Conservation (phyloP, 768 basidiomycete genomes). For the Polyporus arcularius region DNA sequence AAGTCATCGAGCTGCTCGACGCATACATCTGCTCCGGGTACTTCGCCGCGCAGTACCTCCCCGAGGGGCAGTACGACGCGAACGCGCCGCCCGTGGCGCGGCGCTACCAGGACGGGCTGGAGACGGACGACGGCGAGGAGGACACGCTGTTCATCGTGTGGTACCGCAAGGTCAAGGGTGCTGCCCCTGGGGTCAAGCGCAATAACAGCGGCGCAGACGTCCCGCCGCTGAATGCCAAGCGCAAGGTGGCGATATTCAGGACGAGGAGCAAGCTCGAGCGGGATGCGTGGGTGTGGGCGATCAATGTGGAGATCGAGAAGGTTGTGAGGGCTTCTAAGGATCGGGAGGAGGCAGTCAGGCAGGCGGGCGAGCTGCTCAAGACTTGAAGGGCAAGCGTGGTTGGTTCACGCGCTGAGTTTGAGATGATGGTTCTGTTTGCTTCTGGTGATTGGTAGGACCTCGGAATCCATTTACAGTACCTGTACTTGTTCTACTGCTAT, state of each 20-base stretch:
- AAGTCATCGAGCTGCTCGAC: constrained; percentile 63
- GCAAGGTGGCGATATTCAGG: constrained; percentile 65
- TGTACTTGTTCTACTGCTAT: no score
- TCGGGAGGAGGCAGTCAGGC: constrained; percentile 67
- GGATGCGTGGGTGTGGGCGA: constrained; percentile 93
- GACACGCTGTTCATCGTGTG: constrained; percentile 86
- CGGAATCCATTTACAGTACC: no score
- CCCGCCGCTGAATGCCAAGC: constrained; percentile 56
- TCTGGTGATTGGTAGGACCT: no score
- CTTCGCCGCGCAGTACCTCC: constrained; percentile 67
- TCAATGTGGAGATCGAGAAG: constrained; percentile 89
- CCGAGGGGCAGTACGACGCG: constrained; percentile 62
- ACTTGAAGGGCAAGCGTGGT: background rate
- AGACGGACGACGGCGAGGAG: constrained; percentile 84
- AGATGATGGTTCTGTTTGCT: no score
- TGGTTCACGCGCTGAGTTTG: background rate
- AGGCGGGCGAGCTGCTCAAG: constrained; percentile 58
- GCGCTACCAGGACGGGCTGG: constrained; percentile 87
- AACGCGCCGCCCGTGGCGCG: constrained; percentile 56
- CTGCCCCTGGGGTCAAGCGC: constrained; percentile 2
- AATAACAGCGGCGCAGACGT: constrained; percentile 30
- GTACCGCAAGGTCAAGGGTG: constrained; percentile 42
- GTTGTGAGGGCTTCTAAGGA: constrained; percentile 59
- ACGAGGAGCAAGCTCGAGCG: constrained; percentile 85
- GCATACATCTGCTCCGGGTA: constrained; percentile 89